Conservation (phyloP, 2,329 filamentous ascomycete genomes). For the Phialophora chinensis region DNA sequence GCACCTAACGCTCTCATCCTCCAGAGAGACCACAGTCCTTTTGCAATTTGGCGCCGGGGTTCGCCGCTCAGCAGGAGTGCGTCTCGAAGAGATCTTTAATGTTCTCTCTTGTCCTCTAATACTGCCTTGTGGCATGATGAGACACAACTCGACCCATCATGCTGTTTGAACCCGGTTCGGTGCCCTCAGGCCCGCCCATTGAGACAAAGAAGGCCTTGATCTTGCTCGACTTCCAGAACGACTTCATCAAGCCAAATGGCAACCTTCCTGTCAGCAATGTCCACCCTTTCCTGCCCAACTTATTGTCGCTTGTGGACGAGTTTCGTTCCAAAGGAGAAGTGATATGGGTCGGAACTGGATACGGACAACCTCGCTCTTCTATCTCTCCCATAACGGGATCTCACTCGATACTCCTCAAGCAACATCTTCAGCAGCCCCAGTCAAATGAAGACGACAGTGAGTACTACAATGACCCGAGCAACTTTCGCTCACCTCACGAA, state of each 20-base stretch:
- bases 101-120: neutral
- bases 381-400: conserved; percentile 59
- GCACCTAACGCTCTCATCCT: conserved; percentile 3
- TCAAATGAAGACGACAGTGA: conserved; percentile 22
- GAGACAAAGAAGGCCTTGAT: conserved; percentile 73
- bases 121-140: conserved; percentile 23
- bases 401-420: conserved; percentile 44
- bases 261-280: conserved; percentile 70
- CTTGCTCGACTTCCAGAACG: conserved; percentile 86
- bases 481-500: conserved; percentile 27
- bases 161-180: conserved; percentile 36
- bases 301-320: conserved; percentile 68
- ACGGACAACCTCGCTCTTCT: conserved; percentile 65
- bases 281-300: conserved; percentile 69
- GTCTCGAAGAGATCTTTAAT: neutral
- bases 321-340: conserved; percentile 77
- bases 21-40: conserved; percentile 2
- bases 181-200: conserved; percentile 53
- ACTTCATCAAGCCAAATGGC: conserved; percentile 75
- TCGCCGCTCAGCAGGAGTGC: neutral
- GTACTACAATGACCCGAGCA: conserved; percentile 21
- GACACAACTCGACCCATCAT: conserved; percentile 24
- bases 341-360: conserved; percentile 84
- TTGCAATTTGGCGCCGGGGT: conserved; percentile 3
- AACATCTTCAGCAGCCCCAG: conserved; percentile 22